A percentile compares a stretch with the other conserved stretches of the same genome.
Conservation (phyloP, 2,329 filamentous ascomycete species). For the Ilyonectria mors-panacis region DNA sequence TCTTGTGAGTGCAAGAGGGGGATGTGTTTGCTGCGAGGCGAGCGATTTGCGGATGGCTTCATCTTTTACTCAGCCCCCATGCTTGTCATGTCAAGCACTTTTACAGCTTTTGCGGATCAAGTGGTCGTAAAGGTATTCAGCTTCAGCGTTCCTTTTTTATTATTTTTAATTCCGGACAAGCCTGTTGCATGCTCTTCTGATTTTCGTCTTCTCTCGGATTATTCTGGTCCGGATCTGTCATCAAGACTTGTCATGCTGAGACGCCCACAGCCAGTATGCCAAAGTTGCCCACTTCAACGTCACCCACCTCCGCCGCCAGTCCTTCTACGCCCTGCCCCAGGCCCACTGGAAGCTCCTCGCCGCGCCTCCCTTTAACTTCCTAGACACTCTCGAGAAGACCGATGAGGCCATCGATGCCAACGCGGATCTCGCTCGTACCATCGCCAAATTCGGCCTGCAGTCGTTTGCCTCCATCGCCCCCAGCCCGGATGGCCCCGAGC, state of each 20-base stretch:
- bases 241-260: conserved; percentile 35
- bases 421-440: conserved; percentile 84
- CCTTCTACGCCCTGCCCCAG: conserved; percentile 91
- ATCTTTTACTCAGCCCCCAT: conserved; percentile 3
- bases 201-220: conserved; percentile 2
- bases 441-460: conserved; percentile 78
- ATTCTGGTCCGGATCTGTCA: background rate
- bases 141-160: background rate
- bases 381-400: conserved; percentile 82
- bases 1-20: conserved; percentile 59
- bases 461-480: conserved; percentile 72
- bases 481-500: conserved; percentile 56
- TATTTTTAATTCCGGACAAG: conserved; percentile 5
- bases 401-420: conserved; percentile 93
- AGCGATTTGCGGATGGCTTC: conserved; percentile 28
- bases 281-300: conserved; percentile 89
- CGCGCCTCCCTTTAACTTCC: conserved; percentile 84
- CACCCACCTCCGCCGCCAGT: conserved; percentile 90
- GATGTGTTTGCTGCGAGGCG: conserved; percentile 12
- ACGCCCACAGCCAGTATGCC: conserved; percentile 79
- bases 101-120: conserved; percentile 1
- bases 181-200: conserved; percentile 11
- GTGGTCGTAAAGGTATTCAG: background rate
- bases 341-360: conserved; percentile 88
- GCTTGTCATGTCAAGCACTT: background rate